phyloP scores from a whole-genome alignment of 768 basidiomycete species.

The Hysterangium stoloniferum region DNA sequence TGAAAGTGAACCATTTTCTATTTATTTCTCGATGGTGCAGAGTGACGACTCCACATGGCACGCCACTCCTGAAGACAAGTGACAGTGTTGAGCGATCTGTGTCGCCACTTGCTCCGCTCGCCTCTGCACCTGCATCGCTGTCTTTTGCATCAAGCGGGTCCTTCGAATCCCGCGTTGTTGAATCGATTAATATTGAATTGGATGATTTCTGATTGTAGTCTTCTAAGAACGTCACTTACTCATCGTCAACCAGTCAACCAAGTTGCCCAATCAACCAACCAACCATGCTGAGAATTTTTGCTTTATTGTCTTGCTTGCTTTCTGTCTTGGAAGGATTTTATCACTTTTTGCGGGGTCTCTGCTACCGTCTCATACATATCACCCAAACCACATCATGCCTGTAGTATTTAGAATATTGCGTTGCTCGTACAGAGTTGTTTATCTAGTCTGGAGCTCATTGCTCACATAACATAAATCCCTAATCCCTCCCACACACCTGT shows the following conservation, averaged over 20 bases:
- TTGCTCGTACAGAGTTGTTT: neutral
- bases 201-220: conserved; percentile 53
- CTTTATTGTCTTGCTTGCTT: neutral
- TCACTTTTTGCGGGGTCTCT: neutral
- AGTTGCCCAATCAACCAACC: too few species aligned
- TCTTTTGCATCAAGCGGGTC: conserved; percentile 27
- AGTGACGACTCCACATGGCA: conserved; percentile 33
- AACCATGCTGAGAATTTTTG: neutral
- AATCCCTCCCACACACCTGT: too few species aligned
- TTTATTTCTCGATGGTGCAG: conserved; percentile 28
- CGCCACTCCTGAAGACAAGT: conserved; percentile 31
- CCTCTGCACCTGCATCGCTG: conserved; percentile 6
- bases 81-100: conserved; percentile 23
- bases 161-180: conserved; percentile 52
- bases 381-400: neutral
- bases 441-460: neutral
- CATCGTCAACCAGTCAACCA: too few species aligned
- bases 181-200: conserved; percentile 66
- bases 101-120: conserved; percentile 28
- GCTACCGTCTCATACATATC: conserved; percentile 3
- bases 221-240: too few species aligned
- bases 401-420: neutral
- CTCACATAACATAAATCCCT: neutral
- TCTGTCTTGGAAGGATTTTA: too few species aligned
- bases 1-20: conserved; percentile 9